These are phyloP conservation scores for Pseudomonodictys pantanalensis DNA, from an alignment of 495 filamentous ascomycete genomes.

Conservation along the genomic window DNA sequence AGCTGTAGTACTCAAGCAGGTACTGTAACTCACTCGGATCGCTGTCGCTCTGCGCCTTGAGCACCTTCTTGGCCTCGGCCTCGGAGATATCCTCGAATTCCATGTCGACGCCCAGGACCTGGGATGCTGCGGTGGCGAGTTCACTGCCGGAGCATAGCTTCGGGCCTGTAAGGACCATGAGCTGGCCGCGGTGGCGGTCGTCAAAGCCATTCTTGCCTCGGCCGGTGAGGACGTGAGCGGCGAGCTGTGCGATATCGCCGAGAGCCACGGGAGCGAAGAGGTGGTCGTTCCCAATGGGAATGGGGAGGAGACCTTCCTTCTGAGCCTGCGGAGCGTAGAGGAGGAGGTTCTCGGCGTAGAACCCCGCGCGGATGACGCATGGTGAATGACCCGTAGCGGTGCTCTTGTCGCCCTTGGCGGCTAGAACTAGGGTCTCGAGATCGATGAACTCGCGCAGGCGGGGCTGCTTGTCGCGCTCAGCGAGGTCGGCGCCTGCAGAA, in stretches of 20 bases:
- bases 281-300: constrained; percentile 51
- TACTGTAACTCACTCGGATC: constrained; percentile 53
- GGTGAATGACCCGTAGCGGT: constrained; percentile 47
- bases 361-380: constrained; percentile 54
- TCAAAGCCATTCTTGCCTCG: constrained; percentile 55
- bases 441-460: constrained; percentile 55
- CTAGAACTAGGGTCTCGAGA: constrained; percentile 49
- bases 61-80: constrained; percentile 50
- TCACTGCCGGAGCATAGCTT: constrained; percentile 53
- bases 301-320: constrained; percentile 43
- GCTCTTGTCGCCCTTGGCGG: constrained; percentile 47
- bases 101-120: constrained; percentile 49
- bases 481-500: constrained; percentile 54
- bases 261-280: constrained; percentile 56
- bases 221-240: constrained; percentile 51
- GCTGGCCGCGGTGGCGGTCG: constrained; percentile 55
- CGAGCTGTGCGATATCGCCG: constrained; percentile 51
- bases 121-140: constrained; percentile 50
- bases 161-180: constrained; percentile 56
- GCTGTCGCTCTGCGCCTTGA: constrained; percentile 43
- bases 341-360: constrained; percentile 59
- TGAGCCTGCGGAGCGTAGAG: constrained; percentile 50
- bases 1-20: constrained; percentile 57
- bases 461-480: constrained; percentile 51
- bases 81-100: constrained; percentile 55